phyloP scores from a whole-genome alignment of 2,329 filamentous ascomycete genomes.

The Penicillium paneum region DNA sequence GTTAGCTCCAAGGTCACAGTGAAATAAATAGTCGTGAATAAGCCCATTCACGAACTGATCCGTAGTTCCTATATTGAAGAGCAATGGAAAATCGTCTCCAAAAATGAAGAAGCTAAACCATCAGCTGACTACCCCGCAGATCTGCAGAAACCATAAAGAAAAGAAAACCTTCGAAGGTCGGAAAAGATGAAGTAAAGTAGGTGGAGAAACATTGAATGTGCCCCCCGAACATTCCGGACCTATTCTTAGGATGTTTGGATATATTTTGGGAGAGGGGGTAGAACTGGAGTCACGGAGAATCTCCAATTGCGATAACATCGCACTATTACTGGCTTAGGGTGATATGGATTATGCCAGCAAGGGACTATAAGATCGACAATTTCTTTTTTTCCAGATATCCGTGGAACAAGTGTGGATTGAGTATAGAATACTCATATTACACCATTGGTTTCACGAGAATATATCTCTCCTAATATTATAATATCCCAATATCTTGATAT shows the following conservation, averaged over 20 bases:
- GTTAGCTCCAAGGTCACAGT: neutral
- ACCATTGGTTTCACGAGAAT: no score
- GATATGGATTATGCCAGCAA: neutral
- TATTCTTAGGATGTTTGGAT: neutral
- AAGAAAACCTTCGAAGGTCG: no score
- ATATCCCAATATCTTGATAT: neutral
- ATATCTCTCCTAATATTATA: no score
- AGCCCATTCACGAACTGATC: neutral
- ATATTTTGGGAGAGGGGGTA: neutral
- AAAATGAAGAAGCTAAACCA: conserved; percentile 1
- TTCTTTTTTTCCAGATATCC: neutral
- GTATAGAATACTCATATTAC: no score
- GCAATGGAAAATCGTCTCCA: neutral
- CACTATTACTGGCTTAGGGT: neutral
- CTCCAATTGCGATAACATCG: neutral
- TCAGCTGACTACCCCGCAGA: conserved; percentile 27
- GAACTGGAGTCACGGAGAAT: neutral
- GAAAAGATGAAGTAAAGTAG: conserved; percentile 9
- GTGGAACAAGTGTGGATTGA: neutral
- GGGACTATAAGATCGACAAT: neutral
- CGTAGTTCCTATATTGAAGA: conserved; percentile 1
- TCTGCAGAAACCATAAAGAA: neutral
- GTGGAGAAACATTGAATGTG: conserved; percentile 9
- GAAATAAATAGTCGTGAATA: neutral
- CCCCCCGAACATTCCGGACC: neutral